Evolutionary conservation across 1,284 basidiomycete genomes (phyloP).

Genomic region (Quambalaria eucalypti): DNA sequence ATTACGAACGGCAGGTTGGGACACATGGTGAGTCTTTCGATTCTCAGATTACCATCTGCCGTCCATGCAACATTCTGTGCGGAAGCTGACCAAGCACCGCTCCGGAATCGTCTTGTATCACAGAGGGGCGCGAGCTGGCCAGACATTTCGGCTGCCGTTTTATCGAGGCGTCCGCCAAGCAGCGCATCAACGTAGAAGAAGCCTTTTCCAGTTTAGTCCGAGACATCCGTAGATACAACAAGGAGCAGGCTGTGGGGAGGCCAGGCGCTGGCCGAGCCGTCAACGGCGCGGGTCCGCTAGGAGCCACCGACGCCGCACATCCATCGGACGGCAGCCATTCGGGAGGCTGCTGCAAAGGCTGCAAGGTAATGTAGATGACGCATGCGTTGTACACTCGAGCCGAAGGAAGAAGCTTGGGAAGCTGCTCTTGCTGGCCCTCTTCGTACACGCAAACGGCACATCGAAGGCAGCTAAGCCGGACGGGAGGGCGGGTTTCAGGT

Average conservation of each 20-base stretch:
- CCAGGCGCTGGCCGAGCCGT: slow-evolving; percentile 27
- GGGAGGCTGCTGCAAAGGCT: slow-evolving; percentile 31
- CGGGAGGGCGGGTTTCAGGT: no score
- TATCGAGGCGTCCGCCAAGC: slow-evolving; percentile 97
- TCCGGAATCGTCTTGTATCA: not conserved
- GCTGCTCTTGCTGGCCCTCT: no score
- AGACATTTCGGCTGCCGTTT: slow-evolving; percentile 94
- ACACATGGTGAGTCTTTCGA: slow-evolving; percentile 65
- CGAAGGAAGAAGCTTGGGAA: no score
- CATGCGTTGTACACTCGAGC: no score
- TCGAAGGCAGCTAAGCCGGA: no score
- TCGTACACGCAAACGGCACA: no score
- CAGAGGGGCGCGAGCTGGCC: slow-evolving; percentile 94
- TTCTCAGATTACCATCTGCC: not conserved
- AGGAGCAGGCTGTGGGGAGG: slow-evolving; percentile 40
- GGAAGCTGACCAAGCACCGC: no score
- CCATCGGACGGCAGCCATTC: slow-evolving; percentile 22
- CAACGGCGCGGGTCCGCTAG: slow-evolving; percentile 9
- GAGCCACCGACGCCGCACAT: slow-evolving; percentile 23
- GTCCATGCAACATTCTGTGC: no score
- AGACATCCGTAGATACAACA: slow-evolving; percentile 94
- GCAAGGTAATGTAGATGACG: slow-evolving; percentile 24
- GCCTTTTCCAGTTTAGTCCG: slow-evolving; percentile 94
- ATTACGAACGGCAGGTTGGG: slow-evolving; percentile 94
- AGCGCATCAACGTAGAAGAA: slow-evolving; percentile 96